Evolutionary conservation across 306 rosid genomes (phyloP), one percentile per base, ranked within the genome.

Genomic region (Arachis stenosperma): DNA sequence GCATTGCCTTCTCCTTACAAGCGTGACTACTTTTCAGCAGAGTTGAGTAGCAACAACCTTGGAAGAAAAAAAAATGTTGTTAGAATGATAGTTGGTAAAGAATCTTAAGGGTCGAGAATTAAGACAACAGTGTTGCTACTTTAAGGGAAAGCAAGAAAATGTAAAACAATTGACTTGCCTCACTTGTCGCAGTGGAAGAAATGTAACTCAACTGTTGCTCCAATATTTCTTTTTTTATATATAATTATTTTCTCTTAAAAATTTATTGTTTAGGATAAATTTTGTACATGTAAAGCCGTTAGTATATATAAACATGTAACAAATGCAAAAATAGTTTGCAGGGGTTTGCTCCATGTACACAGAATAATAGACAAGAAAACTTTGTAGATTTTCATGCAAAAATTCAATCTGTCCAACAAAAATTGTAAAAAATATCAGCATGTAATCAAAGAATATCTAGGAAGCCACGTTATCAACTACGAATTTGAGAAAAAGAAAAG

Each of bases 171-270:
- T 40, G 76, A 66, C 88, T 80, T 55, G 90, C 98, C 97, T 82
- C 97, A 93, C 67, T 87, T 90, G 65, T 81, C 42, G 85, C 98
- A 93, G 79, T 93, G 98, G 75, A 88, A 90, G 78, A 88, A 90
- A 76, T 93, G 27, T 22, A 22, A 22, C 27, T 22, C 27, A 22
- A 22, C 27, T 22, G 1, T 22, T 22, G 27, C 1, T 22, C 27
- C 27, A 22, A 22, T 1, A 22, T 22, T 22, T 22, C 27, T 22
- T 22, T 22, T 22, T 22, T 1, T 22, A 22, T 22, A 22, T 22
- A 22, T 22, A 22, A 22, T 22, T 22, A 22, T 22, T 22, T 22
- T 22, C 27, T 22, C 27, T 22, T 22, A 22, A 22, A 22, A 22
- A 22, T 22, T 1, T 22, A 22, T 22, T 22, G 27, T 22, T 22